Conservation (phyloP, 768 basidiomycete genomes). For the Leccinum barrowsii region DNA sequence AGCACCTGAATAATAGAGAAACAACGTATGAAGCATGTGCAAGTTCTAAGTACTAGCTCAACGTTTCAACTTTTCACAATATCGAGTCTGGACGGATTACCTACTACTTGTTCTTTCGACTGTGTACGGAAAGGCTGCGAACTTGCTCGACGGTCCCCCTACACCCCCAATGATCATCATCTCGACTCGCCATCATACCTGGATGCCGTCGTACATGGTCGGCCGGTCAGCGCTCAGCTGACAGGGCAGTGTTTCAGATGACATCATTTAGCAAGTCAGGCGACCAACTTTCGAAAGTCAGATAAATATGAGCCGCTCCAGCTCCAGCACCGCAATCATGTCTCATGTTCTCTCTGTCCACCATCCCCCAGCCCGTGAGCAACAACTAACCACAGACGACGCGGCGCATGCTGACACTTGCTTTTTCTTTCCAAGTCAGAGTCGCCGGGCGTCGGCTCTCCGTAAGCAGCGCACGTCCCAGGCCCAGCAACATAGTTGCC, state of each 20-base stretch:
- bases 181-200: too few relatives aligned
- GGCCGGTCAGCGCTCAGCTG: too few relatives aligned
- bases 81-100: too few relatives aligned
- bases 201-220: not conserved
- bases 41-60: too few relatives aligned
- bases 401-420: not conserved
- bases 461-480: constrained; percentile 36
- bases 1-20: not conserved
- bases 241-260: not conserved
- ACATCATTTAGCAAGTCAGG: not conserved
- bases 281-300: not conserved
- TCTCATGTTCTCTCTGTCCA: constrained; percentile 29
- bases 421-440: constrained; percentile 21
- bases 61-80: too few relatives aligned
- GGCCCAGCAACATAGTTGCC: constrained; percentile 21
- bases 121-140: too few relatives aligned
- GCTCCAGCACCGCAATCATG: constrained; percentile 20
- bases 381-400: not conserved
- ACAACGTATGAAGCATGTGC: too few relatives aligned
- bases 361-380: constrained; percentile 50
- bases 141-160: not conserved
- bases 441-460: constrained; percentile 55
- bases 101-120: too few relatives aligned
- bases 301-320: not conserved
- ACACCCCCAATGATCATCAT: too few relatives aligned